Evolutionary conservation across 441 rosid species (phyloP).

Genomic region (Omphalea diandra): DNA sequence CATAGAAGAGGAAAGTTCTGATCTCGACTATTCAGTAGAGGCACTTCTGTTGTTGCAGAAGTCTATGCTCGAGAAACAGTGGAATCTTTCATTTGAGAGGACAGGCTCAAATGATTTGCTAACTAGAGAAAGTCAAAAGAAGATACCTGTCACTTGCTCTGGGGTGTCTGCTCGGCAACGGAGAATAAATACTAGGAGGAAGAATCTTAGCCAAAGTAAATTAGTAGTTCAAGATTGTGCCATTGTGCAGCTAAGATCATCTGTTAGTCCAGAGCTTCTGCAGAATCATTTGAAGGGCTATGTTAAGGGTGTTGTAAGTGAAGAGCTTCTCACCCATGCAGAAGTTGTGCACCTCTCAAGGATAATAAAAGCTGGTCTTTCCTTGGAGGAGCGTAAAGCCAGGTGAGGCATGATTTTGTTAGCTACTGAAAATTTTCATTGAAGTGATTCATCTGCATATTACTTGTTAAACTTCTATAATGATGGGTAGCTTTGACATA

Average conservation of each 20-base stretch:
- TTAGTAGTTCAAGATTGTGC: constrained; percentile 28
- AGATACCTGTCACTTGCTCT: constrained; percentile 62
- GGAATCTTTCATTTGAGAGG: constrained; percentile 81
- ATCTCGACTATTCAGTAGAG: constrained; percentile 60
- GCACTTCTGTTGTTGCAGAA: constrained; percentile 84
- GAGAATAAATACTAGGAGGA: constrained; percentile 56
- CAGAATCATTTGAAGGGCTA: constrained; percentile 66
- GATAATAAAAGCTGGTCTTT: constrained; percentile 73
- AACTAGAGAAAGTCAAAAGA: constrained; percentile 34
- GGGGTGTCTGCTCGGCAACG: constrained; percentile 85
- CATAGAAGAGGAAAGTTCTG: constrained; percentile 45
- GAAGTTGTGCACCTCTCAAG: constrained; percentile 79
- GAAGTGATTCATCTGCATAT: not conserved
- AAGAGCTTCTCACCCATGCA: constrained; percentile 66
- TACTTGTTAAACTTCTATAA: not conserved
- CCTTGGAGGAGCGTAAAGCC: constrained; percentile 70
- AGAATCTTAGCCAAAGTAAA: constrained; percentile 33
- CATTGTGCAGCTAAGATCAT: constrained; percentile 40
- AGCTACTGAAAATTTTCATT: not conserved
- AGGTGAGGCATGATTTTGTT: constrained; percentile 44
- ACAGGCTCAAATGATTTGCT: constrained; percentile 32
- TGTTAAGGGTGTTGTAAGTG: constrained; percentile 72
- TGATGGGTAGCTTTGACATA: not conserved
- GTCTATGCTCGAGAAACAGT: constrained; percentile 89
- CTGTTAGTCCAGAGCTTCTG: constrained; percentile 54